Conservation (phyloP, 441 rosid genomes). For the Aleurites moluccanus region DNA sequence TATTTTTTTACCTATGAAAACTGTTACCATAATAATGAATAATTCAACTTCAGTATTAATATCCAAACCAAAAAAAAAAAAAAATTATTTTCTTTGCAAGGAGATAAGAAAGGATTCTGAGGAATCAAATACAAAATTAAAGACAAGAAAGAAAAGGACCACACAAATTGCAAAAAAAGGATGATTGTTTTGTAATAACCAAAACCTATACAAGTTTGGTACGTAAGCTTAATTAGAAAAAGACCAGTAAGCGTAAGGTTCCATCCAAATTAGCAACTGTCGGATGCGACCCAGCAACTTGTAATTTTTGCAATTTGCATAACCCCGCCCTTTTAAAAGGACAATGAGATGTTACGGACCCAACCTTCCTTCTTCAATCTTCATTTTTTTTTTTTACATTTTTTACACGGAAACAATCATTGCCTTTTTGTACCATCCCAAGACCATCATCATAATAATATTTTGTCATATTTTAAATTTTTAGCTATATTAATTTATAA, state of each 20-base stretch:
- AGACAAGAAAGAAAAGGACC: slow-evolving; percentile 10
- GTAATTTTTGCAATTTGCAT: not conserved
- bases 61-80: too few species aligned
- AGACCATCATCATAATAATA: not conserved
- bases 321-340: not conserved
- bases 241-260: slow-evolving; percentile 24
- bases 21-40: too few species aligned
- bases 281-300: slow-evolving; percentile 34
- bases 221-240: slow-evolving; percentile 30
- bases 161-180: slow-evolving; percentile 15
- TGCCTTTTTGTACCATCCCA: not conserved
- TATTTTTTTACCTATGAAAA: too few species aligned
- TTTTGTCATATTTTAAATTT: too few species aligned
- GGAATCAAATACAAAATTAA: slow-evolving; percentile 16
- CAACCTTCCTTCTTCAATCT: not conserved
- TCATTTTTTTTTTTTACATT: not conserved
- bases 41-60: not conserved
- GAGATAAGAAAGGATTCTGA: slow-evolving; percentile 14
- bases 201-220: slow-evolving; percentile 15
- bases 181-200: not conserved
- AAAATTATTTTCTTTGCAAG: slow-evolving; percentile 9
- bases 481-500: too few species aligned
- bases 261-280: slow-evolving; percentile 19
- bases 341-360: too few species aligned
- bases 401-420: not conserved